phyloP scores from a whole-genome alignment of 495 filamentous ascomycete genomes.

The Aspergillus kassunensis region DNA sequence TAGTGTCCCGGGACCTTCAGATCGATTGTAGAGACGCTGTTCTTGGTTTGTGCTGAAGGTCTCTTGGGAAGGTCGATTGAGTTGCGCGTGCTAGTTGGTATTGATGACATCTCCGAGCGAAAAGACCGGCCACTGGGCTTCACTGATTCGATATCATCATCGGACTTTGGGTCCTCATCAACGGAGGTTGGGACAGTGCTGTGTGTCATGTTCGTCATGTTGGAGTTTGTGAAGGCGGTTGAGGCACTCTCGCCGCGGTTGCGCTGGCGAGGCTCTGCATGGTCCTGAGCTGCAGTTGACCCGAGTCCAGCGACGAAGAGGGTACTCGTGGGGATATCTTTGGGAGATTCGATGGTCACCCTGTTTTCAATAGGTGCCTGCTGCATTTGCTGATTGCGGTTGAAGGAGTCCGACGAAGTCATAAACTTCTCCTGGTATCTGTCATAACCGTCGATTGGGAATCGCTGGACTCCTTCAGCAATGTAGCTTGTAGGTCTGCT shows the following conservation, averaged over 20 bases:
- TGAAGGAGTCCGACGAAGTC: conserved; percentile 25
- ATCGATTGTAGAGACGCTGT: conserved; percentile 11
- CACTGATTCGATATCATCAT: conserved; percentile 1
- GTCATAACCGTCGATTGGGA: conserved; percentile 35
- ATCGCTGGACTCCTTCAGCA: conserved; percentile 5
- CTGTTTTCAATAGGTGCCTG: conserved; percentile 17
- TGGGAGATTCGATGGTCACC: conserved; percentile 21
- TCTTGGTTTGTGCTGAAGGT: conserved; percentile 6
- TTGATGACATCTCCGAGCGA: not conserved
- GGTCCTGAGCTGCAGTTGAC: conserved; percentile 23
- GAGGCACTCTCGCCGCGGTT: conserved; percentile 36
- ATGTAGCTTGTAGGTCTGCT: conserved; percentile 5
- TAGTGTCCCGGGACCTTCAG: conserved; percentile 10
- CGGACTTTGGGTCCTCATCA: conserved; percentile 23
- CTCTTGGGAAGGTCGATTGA: not conserved
- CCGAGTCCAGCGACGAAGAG: conserved; percentile 22
- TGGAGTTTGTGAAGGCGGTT: conserved; percentile 37
- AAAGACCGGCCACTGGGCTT: not conserved
- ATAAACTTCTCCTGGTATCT: conserved; percentile 46
- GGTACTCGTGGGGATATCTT: conserved; percentile 20
- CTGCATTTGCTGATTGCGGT: conserved; percentile 21
- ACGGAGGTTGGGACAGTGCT: conserved; percentile 36
- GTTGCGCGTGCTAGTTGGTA: conserved; percentile 3
- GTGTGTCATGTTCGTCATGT: conserved; percentile 34
- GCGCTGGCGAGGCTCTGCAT: conserved; percentile 23